Evolutionary conservation across 2,329 filamentous ascomycete species (phyloP), one percentile per base, ranked within the genome.

Genomic region (Cytospora paraplurivora): DNA sequence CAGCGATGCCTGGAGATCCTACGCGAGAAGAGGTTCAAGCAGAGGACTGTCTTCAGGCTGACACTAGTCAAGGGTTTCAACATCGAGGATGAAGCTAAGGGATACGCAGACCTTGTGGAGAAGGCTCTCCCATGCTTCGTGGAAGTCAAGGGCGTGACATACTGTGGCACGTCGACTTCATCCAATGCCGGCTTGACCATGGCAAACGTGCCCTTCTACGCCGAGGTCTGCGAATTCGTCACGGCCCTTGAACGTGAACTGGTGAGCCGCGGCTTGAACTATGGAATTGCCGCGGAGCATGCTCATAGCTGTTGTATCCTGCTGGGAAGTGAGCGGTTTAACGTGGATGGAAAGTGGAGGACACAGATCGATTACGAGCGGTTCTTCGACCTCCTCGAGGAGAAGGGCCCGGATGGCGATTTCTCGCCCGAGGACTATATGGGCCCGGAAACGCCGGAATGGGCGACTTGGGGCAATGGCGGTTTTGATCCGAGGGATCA

Each of bases 41-140:
- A 97, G 74, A 88, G 94, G 61, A 98, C 95, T 7, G 95, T 98
- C 4, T 98, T 96, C 81, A 88, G 95, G 1, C 84, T 98, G 4
- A 98, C 94, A 0, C 87, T 99, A 2, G 95, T 98, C 73, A 98
- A 98, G 79, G 94, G 93, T 3, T 98, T 99, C 84, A 98, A 99
- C 74, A 87, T 98, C 68, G 94, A 97, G 32, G 93, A 97, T 69
- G 95, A 97, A 76, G 92, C 89, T 7, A 85, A 89, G 68, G 94
- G 94, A 5, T 98, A 99, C 72, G 94, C 94, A 0, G 88, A 92
- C 71, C 86, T 98, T 1, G 90, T 98, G 19, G 91, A 93, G 72
- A 87, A 88, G 68, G 93, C 90, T 0, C 81, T 97, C 27, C 94
- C 94, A 0, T 94, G 92, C 75, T 97, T 98, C 73, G 87, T 98